A percentile compares a stretch with the other conserved stretches of the same genome.
These are phyloP conservation scores for Colletotrichum filicis DNA, from an alignment of 2,329 filamentous ascomycete species.

Conservation along the genomic window DNA sequence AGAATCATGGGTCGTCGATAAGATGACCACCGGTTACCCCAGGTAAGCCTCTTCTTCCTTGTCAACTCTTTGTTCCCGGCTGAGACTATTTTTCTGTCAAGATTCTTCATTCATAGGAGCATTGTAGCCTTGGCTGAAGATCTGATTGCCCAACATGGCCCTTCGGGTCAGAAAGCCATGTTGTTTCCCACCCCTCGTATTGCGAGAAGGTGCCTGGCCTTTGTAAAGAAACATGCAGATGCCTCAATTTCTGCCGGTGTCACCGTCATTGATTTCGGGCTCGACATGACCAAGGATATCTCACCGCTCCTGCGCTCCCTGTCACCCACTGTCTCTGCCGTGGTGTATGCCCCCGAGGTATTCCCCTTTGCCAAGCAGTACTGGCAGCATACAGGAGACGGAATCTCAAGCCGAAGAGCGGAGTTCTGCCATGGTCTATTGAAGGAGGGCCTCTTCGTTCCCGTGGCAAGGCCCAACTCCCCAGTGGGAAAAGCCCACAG, in stretches of 20 bases:
- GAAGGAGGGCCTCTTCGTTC: conserved; percentile 70
- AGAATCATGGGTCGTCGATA: conserved; percentile 83
- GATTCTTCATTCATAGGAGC: conserved; percentile 91
- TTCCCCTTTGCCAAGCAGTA: conserved; percentile 88
- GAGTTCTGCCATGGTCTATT: conserved; percentile 88
- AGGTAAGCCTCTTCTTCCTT: conserved; percentile 59
- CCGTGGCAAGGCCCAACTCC: conserved; percentile 40
- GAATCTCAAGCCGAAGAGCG: conserved; percentile 88
- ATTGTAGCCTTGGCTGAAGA: conserved; percentile 79
- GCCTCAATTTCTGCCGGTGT: conserved; percentile 60
- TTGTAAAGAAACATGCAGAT: conserved; percentile 72
- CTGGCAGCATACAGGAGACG: conserved; percentile 97
- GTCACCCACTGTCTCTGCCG: conserved; percentile 71
- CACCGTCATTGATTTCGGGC: conserved; percentile 69
- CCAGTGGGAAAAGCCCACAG: conserved; percentile 60
- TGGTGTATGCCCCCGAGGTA: conserved; percentile 75
- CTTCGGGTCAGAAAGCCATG: conserved; percentile 75
- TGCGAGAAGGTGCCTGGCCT: conserved; percentile 79
- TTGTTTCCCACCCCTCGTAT: conserved; percentile 80
- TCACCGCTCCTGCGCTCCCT: conserved; percentile 65
- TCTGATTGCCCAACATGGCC: conserved; percentile 73
- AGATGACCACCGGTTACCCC: conserved; percentile 92
- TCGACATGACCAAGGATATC: conserved; percentile 65
- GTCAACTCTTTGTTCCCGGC: neutral
- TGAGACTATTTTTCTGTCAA: conserved; percentile 47